Base-by-base conservation (phyloP, 306 rosid species). In the Prosopis cineraria region DNA sequence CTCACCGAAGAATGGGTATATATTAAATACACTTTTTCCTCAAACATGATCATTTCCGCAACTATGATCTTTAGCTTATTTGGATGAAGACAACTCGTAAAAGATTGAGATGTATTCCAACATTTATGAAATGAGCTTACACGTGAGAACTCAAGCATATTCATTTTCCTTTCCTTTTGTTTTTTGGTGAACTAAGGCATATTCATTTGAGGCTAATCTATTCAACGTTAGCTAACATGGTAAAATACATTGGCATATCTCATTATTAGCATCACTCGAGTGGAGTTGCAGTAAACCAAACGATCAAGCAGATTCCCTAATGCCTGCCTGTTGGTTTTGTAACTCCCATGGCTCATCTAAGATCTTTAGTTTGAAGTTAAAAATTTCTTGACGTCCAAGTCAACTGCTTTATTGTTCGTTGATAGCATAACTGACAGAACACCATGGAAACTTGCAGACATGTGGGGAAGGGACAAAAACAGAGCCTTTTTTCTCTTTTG, bases 1-100 rank as follows among this genome's bases (percentile, higher is more conserved):
- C 80, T 87, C 94, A 6, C 82, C 93, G 87, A 91, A 88, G 84
- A 76, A 86, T 88, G 99, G 99, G 99, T 96, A 87, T 64, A 85
- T 77, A 76, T 77, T 67, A 78, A 66, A 66, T 67, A 67, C 52
- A 79, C 75, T 19, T n/a, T 48, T n/a, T 6, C 22, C 24, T 48
- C 22, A 19, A 50, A 6, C 3, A 50, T 20, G 70, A 64, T 36
- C 45, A 37, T n/a, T n/a, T 36, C 16, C 40, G 39, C 44, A 63
- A 19, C 43, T 24, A n/a, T 16, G 70, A 64, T n/a, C 24, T 24
- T 17, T 22, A 22, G 47, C 30, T 64, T n/a, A 9, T 64, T 64
- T 64, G 40, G 45, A 64, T 9, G 45, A 36, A 8, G 33, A 56
- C 33, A 34, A 64, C 47, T 63, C 39, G 8, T 36, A n/a, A 17